Evolutionary conservation across 305 asterid species (phyloP).

Genomic region (Andrographis paniculata): DNA sequence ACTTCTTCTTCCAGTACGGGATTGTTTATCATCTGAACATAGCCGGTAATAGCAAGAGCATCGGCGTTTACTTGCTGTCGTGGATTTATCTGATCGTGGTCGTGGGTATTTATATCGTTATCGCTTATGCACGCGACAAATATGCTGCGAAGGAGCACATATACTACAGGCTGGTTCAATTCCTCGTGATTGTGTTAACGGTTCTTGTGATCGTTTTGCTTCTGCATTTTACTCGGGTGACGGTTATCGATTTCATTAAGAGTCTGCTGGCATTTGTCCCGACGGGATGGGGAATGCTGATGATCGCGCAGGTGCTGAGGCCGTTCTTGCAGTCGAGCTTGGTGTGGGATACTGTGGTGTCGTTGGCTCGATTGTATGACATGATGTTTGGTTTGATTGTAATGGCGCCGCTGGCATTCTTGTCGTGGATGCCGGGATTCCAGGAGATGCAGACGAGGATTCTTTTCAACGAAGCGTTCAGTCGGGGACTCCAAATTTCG

Average conservation of each 20-base stretch:
- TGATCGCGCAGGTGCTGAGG: constrained; percentile 80
- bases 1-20: constrained; percentile 92
- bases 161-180: constrained; percentile 74
- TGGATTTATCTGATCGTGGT: constrained; percentile 65
- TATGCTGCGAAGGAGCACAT: constrained; percentile 68
- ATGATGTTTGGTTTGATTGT: constrained; percentile 79
- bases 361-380: constrained; percentile 86
- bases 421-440: constrained; percentile 98
- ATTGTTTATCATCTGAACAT: constrained; percentile 78
- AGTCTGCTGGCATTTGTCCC: constrained; percentile 89
- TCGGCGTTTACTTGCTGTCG: constrained; percentile 77
- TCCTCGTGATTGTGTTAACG: constrained; percentile 44
- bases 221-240: constrained; percentile 43
- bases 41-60: constrained; percentile 32
- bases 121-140: constrained; percentile 76
- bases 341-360: constrained; percentile 87
- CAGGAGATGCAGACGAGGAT: constrained; percentile 97
- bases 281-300: constrained; percentile 96
- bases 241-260: constrained; percentile 42
- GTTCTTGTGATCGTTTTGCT: constrained; percentile 44
- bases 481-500: constrained; percentile 95
- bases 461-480: constrained; percentile 87
- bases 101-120: constrained; percentile 47
- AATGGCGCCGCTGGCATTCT: constrained; percentile 74
- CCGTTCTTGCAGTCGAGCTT: constrained; percentile 74